Evolutionary conservation across 345 rosid species (phyloP).

Genomic region (Sonneratia caseolaris): DNA sequence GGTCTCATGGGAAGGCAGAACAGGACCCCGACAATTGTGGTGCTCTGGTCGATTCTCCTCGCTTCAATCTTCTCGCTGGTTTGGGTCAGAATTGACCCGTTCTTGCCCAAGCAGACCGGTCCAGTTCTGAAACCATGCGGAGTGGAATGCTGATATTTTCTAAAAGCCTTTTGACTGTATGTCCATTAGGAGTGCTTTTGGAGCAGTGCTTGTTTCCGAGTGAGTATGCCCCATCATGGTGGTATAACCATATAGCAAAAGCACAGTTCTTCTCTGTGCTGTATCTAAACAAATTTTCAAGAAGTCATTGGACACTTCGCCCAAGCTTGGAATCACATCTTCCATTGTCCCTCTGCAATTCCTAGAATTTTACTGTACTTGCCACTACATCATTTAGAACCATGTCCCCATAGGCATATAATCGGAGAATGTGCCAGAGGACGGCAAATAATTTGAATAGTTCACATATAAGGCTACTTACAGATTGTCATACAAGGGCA

Average conservation of each 20-base stretch:
- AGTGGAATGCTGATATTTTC: slow-evolving; percentile 51
- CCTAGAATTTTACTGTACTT: neutral
- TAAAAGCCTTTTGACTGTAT: too few relatives aligned
- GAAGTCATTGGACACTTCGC: slow-evolving; percentile 13
- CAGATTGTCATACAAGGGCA: neutral
- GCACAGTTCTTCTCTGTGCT: neutral
- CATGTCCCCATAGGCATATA: neutral
- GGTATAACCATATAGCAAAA: too few relatives aligned
- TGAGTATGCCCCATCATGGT: neutral
- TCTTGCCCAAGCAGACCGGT: slow-evolving; percentile 83
- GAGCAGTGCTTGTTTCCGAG: neutral
- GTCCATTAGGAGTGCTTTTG: neutral
- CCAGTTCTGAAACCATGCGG: slow-evolving; percentile 89
- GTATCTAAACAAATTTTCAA: neutral
- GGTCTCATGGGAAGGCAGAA: slow-evolving; percentile 93
- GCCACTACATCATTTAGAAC: neutral
- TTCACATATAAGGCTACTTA: neutral
- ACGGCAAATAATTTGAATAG: neutral
- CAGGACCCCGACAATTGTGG: slow-evolving; percentile 90
- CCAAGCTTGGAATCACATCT: too few relatives aligned
- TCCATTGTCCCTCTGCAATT: neutral
- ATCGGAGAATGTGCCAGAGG: neutral
- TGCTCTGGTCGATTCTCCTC: slow-evolving; percentile 76
- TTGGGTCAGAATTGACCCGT: slow-evolving; percentile 96
- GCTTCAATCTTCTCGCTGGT: slow-evolving; percentile 87